phyloP scores from a whole-genome alignment of 129 eudicot species.

The Centella asiatica region DNA sequence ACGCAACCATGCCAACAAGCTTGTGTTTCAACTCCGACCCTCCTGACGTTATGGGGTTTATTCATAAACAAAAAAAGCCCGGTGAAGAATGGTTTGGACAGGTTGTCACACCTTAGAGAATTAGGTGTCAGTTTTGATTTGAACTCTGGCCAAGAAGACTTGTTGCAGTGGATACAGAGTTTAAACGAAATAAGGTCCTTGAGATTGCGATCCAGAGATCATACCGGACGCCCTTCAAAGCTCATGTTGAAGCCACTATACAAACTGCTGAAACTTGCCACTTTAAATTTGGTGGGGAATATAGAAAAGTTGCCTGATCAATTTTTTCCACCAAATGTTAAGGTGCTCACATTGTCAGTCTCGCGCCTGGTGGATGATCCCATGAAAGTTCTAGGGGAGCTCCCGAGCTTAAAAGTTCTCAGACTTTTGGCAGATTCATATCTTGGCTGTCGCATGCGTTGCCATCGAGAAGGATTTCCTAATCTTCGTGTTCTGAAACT shows the following conservation, averaged over 20 bases:
- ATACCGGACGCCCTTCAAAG: constrained; percentile 27
- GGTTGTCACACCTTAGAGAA: constrained; percentile 36
- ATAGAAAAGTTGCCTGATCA: constrained; percentile 27
- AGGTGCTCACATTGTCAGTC: constrained; percentile 53
- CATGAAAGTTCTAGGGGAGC: constrained; percentile 37
- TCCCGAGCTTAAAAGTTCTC: constrained; percentile 35
- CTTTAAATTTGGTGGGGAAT: constrained; percentile 42
- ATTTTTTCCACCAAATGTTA: constrained; percentile 37
- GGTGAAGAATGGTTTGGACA: constrained; percentile 26
- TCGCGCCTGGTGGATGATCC: constrained; percentile 40
- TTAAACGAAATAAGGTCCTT: constrained; percentile 29
- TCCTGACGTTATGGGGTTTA: constrained; percentile 47
- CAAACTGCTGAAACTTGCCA: constrained; percentile 28
- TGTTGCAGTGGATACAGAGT: constrained; percentile 36
- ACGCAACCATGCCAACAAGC: constrained; percentile 4
- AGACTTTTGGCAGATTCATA: constrained; percentile 52
- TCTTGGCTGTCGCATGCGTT: constrained; percentile 23
- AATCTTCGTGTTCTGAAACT: constrained; percentile 43
- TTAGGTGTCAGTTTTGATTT: constrained; percentile 39
- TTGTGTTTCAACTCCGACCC: constrained; percentile 17
- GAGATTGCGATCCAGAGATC: constrained; percentile 41
- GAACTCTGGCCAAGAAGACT: constrained; percentile 14
- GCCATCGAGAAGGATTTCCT: constrained; percentile 26
- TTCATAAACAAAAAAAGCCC: constrained; percentile 32
- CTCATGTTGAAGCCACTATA: constrained; percentile 30